Base-by-base conservation (phyloP, 1,139 yeast genomes). In the Groenewaldozyma auringiensis region DNA sequence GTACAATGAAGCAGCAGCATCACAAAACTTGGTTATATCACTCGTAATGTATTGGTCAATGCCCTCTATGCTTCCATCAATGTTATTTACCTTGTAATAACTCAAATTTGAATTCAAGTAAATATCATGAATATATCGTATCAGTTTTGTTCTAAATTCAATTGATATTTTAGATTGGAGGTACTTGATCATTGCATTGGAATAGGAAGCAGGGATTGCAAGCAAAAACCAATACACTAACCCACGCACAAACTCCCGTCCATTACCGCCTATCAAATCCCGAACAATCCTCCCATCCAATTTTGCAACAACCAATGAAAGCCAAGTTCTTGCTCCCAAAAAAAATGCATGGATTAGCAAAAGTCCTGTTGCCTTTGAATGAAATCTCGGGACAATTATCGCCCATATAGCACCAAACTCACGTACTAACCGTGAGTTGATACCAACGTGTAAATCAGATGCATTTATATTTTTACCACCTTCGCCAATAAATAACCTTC, bases 191-290 rank as follows among this genome's bases (percentile, higher is more conserved):
- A 94, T 89, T 42, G 95, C 84, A 64, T 89, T 89, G 20, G 96
- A 85, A 62, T 87, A 89, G 2, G 94, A 82, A 0, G 96, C 95
- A 1, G 96, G 97, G 53, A 88, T 80, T 1, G 96, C 96, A 61
- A 89, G 79, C 52, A 85, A 68, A 50, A 89, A 75, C 96, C 96
- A 89, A 63, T 84, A 83, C 11, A 79, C 74, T 63, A 89, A 70
- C 60, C 89, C 96, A 52, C 86, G 71, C 38, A 81, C 62, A 57
- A 89, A 88, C 50, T 82, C 82, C 53, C 71, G 76, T 4, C 92
- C 88, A 55, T 83, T 79, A 14, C 88, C 89, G 31, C 89, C 83
- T 57, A 89, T 87, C 61, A 89, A 76, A 63, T 88, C 94, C 61
- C 86, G 82, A 41, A 88, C 96, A 45, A 89, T 83, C 61, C 85